phyloP scores from a whole-genome alignment of 2,329 filamentous ascomycete genomes.

The Pseudocercospora vitis region DNA sequence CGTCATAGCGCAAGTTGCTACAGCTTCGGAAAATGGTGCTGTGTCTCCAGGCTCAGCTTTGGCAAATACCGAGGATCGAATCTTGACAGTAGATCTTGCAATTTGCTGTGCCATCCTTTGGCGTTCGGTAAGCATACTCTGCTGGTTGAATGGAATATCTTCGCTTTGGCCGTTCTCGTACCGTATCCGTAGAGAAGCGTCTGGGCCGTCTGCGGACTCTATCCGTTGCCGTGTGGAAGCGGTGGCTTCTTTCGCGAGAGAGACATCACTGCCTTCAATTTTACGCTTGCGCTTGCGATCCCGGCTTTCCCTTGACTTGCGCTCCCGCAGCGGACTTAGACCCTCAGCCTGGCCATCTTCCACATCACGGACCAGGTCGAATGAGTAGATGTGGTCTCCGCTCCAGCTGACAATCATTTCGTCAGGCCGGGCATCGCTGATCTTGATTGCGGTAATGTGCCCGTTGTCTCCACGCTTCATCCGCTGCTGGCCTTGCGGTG shows the following conservation, averaged over 20 bases:
- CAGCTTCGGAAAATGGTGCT: constrained; percentile 29
- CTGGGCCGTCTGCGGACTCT: constrained; percentile 37
- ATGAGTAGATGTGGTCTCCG: constrained; percentile 59
- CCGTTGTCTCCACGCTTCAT: constrained; percentile 58
- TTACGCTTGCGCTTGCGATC: constrained; percentile 61
- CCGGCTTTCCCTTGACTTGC: constrained; percentile 25
- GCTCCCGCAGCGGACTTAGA: constrained; percentile 8
- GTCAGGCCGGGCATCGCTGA: constrained; percentile 67
- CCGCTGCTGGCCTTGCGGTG: constrained; percentile 58
- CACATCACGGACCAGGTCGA: constrained; percentile 59
- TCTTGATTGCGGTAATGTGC: constrained; percentile 70
- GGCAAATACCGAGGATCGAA: constrained; percentile 58
- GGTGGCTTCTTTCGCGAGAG: constrained; percentile 36
- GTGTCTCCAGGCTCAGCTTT: constrained; percentile 38
- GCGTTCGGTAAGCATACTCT: constrained; percentile 47
- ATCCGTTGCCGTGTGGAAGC: constrained; percentile 52
- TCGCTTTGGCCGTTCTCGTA: constrained; percentile 62
- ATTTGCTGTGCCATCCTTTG: constrained; percentile 57
- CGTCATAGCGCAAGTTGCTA: constrained; percentile 44
- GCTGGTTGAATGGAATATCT: constrained; percentile 51
- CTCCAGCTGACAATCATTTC: constrained; percentile 70
- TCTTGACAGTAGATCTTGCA: constrained; percentile 54
- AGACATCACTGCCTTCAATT: constrained; percentile 44
- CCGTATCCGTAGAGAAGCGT: constrained; percentile 56
- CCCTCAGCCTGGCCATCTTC: constrained; percentile 43